Evolutionary conservation across 179 eudicot species (phyloP), one percentile per base, ranked within the genome.

Genomic region (Spergularia azorica): DNA sequence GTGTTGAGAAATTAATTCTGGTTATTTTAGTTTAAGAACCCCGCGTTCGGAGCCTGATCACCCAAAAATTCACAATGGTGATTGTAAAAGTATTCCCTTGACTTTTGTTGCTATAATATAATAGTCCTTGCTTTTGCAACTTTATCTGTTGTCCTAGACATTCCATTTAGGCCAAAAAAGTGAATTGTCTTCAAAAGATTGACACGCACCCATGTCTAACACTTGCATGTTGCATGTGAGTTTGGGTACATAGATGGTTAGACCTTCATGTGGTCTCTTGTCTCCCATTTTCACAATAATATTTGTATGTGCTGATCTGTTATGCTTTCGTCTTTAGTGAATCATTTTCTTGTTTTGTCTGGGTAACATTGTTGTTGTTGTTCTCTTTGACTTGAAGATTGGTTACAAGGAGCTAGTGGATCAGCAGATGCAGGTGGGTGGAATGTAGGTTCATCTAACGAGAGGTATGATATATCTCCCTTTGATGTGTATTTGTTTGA

Each of bases 361-460:
- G 69, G 41, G 32, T 26, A 26, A 26, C 32, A 2, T 26, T 26
- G 32, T 26, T 26, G 32, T 26, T 26, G 32, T 26, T 26, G 32
- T 26, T 26, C 32, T 26, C 32, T 72, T 62, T 52, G 51, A 62
- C 62, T 79, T 80, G 75, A 63, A 94, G 98, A 89, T 81, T 94
- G 97, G 98, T 85, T 86, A 79, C 88, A 82, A 72, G 94, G 88
- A 70, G 83, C 89, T 59, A 86, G 89, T 63, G 83, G 87, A 62
- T 78, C 96, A 76, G 80, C 88, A 74, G 89, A 83, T 16, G 87
- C 81, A 20, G 87, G 73, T 76, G 86, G 89, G 48, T 89, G 91
- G 90, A 84, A 78, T 78, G 84, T 82, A 43, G 90, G 83, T 72
- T 60, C 67, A 41, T 83, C 94, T 56, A 79, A 86, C 59, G 91